Base-by-base conservation (phyloP, 257 asterid genomes). In the Pogostemon cablin region DNA sequence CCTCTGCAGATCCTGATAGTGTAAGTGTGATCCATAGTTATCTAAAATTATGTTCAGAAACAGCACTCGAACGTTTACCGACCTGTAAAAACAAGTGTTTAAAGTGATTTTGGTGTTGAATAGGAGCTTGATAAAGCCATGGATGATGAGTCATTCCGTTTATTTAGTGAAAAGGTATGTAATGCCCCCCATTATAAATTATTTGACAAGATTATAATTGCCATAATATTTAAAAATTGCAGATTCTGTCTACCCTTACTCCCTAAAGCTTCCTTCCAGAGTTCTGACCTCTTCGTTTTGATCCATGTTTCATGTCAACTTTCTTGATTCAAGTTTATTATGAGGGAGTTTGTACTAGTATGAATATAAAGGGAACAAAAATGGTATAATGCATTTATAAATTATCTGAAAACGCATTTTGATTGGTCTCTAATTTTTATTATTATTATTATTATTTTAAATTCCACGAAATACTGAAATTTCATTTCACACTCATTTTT, bases 71-170 rank as follows among this genome's bases (percentile, higher is more conserved):
- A 25, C 32, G 2, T 25, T 25, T 25, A 2, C n/a, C 4, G 8
- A 42, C 17, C 52, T 41, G 52, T 62, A 53, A 49, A 62, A 48
- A 53, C 2, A 25, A 25, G 32, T 12, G 67, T 20, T 44, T 52
- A 44, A 41, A 68, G 67, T 72, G 62, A 42, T 71, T 71, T 40
- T 67, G 47, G 7, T 39, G 62, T 72, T 43, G 32, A 3, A 32
- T 65, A 85, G 91, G 91, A 83, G 72, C 86, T 88, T 11, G 84
- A 72, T 54, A 86, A 77, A 72, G 89, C 87, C 79, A 88, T 88
- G 95, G 81, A 78, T 55, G 80, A 72, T 20, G 90, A 85, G 12
- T 72, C 82, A 5, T 88, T 88, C 56, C 87, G 87, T 20, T 42
- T 78, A 58, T 69, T 88, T 48, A 75, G 89, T 20, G 84, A 86